phyloP scores from a whole-genome alignment of 306 rosid species.

The Trifolium subterraneum region DNA sequence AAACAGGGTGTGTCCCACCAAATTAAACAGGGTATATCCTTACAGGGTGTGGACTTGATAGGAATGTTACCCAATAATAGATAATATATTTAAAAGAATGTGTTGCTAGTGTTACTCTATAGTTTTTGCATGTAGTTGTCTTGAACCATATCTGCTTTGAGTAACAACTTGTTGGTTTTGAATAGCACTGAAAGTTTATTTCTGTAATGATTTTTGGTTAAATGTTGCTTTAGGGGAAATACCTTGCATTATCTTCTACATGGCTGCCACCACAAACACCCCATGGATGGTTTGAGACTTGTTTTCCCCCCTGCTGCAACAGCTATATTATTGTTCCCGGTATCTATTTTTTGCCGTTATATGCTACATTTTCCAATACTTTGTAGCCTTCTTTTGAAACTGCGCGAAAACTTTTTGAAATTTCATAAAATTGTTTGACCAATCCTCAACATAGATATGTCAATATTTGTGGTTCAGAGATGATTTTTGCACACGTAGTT shows the following conservation, averaged over 20 bases:
- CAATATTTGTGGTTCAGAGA: conserved; percentile 30
- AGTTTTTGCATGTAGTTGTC: conserved; percentile 21
- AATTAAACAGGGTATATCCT: no score
- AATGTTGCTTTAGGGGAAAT: conserved; percentile 73
- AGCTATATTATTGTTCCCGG: conserved; percentile 74
- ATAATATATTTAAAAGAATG: neutral
- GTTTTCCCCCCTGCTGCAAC: conserved; percentile 97
- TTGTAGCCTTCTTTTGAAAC: conserved; percentile 33
- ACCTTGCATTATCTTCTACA: conserved; percentile 90
- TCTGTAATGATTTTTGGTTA: conserved; percentile 12
- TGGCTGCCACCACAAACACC: conserved; percentile 99
- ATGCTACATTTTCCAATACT: conserved; percentile 19
- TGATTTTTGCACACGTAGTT: conserved; percentile 13
- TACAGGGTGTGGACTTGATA: neutral
- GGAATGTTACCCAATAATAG: neutral
- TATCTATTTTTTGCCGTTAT: conserved; percentile 46
- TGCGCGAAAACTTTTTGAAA: conserved; percentile 5
- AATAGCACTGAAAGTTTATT: conserved; percentile 29
- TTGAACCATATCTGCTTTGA: conserved; percentile 5
- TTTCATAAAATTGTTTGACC: conserved; percentile 25
- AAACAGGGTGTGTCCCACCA: neutral
- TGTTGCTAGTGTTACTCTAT: conserved; percentile 7
- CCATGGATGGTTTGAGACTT: conserved; percentile 96
- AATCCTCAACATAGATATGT: conserved; percentile 13
- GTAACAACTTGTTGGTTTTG: conserved; percentile 18